phyloP scores from a whole-genome alignment of 352 stramenopile genomes.

The Globisporangium splendens region DNA sequence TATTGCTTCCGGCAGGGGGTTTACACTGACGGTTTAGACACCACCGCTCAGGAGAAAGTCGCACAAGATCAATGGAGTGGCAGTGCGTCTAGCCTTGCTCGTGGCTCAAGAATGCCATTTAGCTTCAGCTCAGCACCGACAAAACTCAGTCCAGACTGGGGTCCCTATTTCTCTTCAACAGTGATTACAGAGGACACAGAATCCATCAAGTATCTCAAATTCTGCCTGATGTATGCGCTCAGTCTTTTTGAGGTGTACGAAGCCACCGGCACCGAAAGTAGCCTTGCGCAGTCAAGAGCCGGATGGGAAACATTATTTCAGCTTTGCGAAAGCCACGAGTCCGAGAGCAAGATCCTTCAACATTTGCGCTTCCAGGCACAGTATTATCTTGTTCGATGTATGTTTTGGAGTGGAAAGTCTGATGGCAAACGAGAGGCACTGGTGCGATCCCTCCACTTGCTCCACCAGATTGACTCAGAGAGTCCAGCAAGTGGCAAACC shows the following conservation, averaged over 20 bases:
- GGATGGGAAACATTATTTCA: constrained; percentile 42
- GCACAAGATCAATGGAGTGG: background rate
- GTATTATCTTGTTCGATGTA: constrained; percentile 32
- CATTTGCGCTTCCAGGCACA: constrained; percentile 24
- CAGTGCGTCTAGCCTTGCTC: background rate
- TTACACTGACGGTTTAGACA: constrained; percentile 9
- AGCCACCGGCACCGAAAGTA: constrained; percentile 34
- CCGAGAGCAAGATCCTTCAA: constrained; percentile 12
- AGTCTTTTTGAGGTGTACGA: constrained; percentile 55
- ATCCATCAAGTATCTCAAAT: constrained; percentile 26
- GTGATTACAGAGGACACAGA: background rate
- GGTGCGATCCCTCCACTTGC: background rate
- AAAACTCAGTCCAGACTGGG: constrained; percentile 26
- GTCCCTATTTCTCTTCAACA: constrained; percentile 4
- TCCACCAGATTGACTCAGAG: constrained; percentile 12
- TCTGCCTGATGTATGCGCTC: constrained; percentile 57
- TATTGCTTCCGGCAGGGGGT: constrained; percentile 43
- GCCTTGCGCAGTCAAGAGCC: constrained; percentile 33
- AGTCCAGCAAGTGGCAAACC: constrained; percentile 7
- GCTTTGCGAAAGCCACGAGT: background rate
- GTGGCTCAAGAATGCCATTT: constrained; percentile 42
- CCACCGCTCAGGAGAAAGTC: background rate
- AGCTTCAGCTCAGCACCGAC: constrained; percentile 41
- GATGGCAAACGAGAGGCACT: constrained; percentile 12
- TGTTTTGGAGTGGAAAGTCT: constrained; percentile 31